Evolutionary conservation across 257 asterid species (phyloP).

Genomic region (Fraxinus anomala): DNA sequence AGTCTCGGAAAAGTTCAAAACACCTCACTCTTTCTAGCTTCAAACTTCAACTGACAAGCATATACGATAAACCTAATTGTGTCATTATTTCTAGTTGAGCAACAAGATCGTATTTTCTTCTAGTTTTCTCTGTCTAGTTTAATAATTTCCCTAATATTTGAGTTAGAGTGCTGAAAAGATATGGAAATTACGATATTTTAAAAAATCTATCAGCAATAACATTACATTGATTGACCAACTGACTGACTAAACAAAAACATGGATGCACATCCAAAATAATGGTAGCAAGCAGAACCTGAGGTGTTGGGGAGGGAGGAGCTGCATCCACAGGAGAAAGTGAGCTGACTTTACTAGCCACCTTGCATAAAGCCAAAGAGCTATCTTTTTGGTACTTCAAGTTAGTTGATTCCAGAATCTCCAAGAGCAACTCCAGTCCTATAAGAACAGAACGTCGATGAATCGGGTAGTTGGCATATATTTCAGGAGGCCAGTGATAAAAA

Average conservation of each 20-base stretch:
- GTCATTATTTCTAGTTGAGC: neutral
- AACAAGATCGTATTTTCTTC: slow-evolving; percentile 9
- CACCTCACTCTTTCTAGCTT: neutral
- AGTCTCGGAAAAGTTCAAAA: neutral
- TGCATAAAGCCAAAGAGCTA: slow-evolving; percentile 78
- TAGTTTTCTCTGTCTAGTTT: slow-evolving; percentile 1
- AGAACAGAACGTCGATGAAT: slow-evolving; percentile 29
- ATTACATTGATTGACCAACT: neutral
- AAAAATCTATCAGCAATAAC: neutral
- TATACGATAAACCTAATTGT: slow-evolving; percentile 3
- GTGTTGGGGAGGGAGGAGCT: slow-evolving; percentile 96
- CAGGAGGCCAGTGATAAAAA: slow-evolving; percentile 18
- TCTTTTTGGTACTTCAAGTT: slow-evolving; percentile 69
- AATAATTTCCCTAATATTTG: neutral
- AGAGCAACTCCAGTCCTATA: slow-evolving; percentile 74
- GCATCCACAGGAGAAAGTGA: slow-evolving; percentile 84
- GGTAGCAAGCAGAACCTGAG: slow-evolving; percentile 58
- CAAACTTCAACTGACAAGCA: neutral
- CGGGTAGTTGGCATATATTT: slow-evolving; percentile 4
- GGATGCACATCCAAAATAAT: slow-evolving; percentile 15
- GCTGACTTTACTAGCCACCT: slow-evolving; percentile 76
- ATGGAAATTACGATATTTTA: too few relatives aligned
- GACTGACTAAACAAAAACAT: neutral
- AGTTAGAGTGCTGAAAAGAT: neutral
- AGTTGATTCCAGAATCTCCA: slow-evolving; percentile 81